phyloP scores from a whole-genome alignment of 257 asterid genomes.

The Petunia secreta region DNA sequence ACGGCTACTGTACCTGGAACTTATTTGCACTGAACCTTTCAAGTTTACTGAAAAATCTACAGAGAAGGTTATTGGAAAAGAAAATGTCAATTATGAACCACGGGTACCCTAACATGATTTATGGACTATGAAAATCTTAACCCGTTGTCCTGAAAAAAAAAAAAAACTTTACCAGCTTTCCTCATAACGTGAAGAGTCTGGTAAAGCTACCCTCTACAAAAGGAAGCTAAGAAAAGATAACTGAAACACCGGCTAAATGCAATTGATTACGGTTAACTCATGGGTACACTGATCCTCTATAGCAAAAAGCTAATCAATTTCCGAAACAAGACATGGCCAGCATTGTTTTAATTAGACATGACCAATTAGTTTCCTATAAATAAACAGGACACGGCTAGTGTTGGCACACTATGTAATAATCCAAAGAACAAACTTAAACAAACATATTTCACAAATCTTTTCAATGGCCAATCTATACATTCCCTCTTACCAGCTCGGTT shows the following conservation, averaged over 20 bases:
- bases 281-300: neutral
- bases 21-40: neutral
- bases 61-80: neutral
- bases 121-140: neutral
- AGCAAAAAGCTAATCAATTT: neutral
- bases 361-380: neutral
- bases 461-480: constrained; percentile 4
- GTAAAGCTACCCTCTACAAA: neutral
- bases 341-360: neutral
- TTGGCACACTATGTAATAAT: neutral
- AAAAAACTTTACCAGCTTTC: neutral
- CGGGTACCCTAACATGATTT: neutral
- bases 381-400: neutral
- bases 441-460: neutral
- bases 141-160: neutral
- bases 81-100: neutral
- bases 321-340: neutral
- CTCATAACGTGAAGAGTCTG: neutral
- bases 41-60: neutral
- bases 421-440: constrained; percentile 10
- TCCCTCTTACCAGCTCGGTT: constrained; percentile 65
- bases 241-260: neutral
- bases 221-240: neutral
- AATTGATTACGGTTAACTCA: neutral
- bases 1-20: neutral